Base-by-base conservation (phyloP, 1,139 yeast genomes). In the Suhomyces coccinellae region DNA sequence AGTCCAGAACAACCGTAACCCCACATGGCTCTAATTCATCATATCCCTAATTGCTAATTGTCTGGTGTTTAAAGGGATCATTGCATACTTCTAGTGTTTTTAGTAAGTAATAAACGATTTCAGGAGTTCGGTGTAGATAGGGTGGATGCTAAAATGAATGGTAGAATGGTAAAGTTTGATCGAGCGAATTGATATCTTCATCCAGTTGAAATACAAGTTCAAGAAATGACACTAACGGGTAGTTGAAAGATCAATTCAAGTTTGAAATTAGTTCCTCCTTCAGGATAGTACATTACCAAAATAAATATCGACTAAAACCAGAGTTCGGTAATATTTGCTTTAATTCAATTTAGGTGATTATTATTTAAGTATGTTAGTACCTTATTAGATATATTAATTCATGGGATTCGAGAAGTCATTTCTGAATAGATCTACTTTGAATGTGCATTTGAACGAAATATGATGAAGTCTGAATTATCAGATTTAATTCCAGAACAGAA, bases 11-110 rank as follows among this genome's bases (percentile, higher is more conserved):
- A 40, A 40, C 35, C 39, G 50, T 7, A 47, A 47, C 16, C 50
- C 50, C 14, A 32, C 50, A 14, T 47, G 50, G 50, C 46, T 47
- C 28, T 47, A 42, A 37, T 24, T 26, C 38, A 17, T 35, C 39
- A 29, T n/a, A 4, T 32, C 32, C 41, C 32, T 24, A 27, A 14
- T 26, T 24, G 35, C 36, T 33, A 30, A 16, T 26, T 33, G 32
- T 24, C 22, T 20, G 32, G 14, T 35, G 36, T 30, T 27, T 14
- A n/a, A 12, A 13, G 40, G 44, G 35, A 40, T 34, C 39, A 26
- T 34, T 34, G 42, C 46, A 43, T 43, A 43, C 38, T 33, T 39
- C 27, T 39, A 39, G 29, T 38, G 42, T 39, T 40, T 40, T 40
- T 22, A 36, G 38, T 33, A 30, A 38, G 38, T 29, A 34, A 30